Evolutionary conservation across 2,329 filamentous ascomycete species (phyloP), one percentile per base, ranked within the genome.

Genomic region (Fusarium sp.): DNA sequence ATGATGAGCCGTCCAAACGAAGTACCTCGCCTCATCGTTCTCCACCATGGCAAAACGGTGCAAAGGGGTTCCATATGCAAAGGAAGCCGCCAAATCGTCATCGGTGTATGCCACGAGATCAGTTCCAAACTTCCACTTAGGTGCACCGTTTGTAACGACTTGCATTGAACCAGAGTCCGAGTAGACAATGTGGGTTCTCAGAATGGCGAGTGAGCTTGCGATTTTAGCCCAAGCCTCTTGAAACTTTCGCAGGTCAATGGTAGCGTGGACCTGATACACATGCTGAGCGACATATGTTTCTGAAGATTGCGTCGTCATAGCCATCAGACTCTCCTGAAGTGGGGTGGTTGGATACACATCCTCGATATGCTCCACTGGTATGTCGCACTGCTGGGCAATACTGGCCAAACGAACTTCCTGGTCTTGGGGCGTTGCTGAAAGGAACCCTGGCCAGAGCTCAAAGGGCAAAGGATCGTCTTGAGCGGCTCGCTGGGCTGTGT

Each of bases 1-100:
- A 25, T 55, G 52, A 9, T 55, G 52, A 9, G 32, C 52, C 25
- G 52, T 55, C 52, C 52, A 55, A n/a, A 43, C 12, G 18, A 55
- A 55, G 24, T 55, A 44, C 27, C 20, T 20, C 15, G 27, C 38
- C 29, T 25, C 40, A 8, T 25, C 11, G 25, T 34, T 40, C 7
- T 55, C 20, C 29, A 32, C 8, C 20, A 55, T 32, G 6, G 40
- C 52, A 3, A 40, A 45, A 25, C 52, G 52, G 20, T 24, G 22
- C 9, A 45, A 24, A 27, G 43, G 27, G 3, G 27, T 29, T 29
- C 27, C 27, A 29, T 29, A 29, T 29, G 10, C 27, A 29, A 29
- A 29, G 27, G 27, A 29, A 29, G 27, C 27, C 5, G 27, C 27
- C 27, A 29, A 8, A 29, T 29, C 27, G 10, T 29, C 11, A 29